Percentiles rank a stretch among this genome's conserved stretches.
Evolutionary conservation across 2,329 filamentous ascomycete genomes (phyloP).

Genomic region (Alternaria infectoria): DNA sequence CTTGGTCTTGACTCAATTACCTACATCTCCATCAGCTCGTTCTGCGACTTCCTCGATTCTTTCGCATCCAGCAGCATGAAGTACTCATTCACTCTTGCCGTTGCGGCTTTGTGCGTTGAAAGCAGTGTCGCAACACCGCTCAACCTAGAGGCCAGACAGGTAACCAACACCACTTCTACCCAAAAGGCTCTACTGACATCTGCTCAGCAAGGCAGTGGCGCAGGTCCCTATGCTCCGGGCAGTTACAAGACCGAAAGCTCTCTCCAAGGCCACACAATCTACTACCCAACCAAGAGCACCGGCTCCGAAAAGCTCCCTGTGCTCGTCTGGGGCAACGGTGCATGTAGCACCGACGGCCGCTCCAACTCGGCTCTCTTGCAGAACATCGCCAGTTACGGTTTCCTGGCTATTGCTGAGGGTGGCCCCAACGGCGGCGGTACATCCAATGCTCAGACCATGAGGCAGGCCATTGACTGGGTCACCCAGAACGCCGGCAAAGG

Average conservation of each 20-base stretch:
- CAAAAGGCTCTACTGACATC: not conserved
- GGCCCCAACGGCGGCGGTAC: constrained; percentile 11
- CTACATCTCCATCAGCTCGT: not conserved
- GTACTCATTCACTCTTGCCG: constrained; percentile 1
- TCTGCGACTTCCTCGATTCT: not conserved
- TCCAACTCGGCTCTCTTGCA: constrained; percentile 18
- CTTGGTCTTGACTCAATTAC: not conserved
- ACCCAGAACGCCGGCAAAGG: constrained; percentile 19
- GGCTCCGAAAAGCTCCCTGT: constrained; percentile 22
- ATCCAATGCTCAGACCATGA: constrained; percentile 16
- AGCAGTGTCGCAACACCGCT: not conserved
- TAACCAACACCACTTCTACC: not conserved
- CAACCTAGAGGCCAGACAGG: not conserved
- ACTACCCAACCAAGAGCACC: constrained; percentile 14
- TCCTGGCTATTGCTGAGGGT: constrained; percentile 26
- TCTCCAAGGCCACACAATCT: constrained; percentile 22
- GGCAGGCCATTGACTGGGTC: constrained; percentile 21
- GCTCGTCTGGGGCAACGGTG: constrained; percentile 34
- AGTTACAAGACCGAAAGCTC: constrained; percentile 13
- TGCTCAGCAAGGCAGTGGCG: not conserved
- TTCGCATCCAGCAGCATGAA: not conserved
- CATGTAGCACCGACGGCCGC: constrained; percentile 24
- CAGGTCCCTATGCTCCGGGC: constrained; percentile 2
- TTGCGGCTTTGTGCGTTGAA: not conserved
- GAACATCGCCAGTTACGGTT: constrained; percentile 17